Evolutionary conservation across 1,139 yeast genomes (phyloP), one percentile per base, ranked within the genome.

Genomic region (Magnusiomyces fungicola): DNA sequence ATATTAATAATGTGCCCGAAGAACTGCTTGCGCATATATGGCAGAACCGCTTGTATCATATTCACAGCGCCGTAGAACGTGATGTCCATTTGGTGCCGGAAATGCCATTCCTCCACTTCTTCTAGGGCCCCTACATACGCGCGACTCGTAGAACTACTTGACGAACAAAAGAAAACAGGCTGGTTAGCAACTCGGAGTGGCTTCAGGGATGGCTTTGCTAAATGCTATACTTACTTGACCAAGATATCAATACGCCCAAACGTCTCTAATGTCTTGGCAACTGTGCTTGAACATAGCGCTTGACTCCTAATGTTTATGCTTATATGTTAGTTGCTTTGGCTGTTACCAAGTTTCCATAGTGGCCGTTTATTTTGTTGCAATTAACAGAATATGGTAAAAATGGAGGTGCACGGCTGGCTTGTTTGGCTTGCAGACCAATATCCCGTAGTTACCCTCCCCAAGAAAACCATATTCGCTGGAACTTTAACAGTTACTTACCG

Each of bases 1-100:
- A 66, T 50, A 33, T 60, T 60, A 29, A 66, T 54, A 36, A 66
- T 60, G 49, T 66, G 69, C 7, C 69, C 69, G 18, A 44, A 44
- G 34, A 49, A 53, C 46, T 58, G 63, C 12, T 51, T 46, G 24
- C 60, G 55, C 57, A 66, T 53, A 14, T 50, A 36, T 1, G 68
- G 69, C 23, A 66, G 50, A 2, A 58, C 60, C 0, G 67, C 61
- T 22, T 63, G 58, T 27, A 64, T 60, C 37, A 63, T 49, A 46
- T 62, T 66, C 12, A 64, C 58, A 6, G 63, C 60, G 4, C 64
- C 58, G 49, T 57, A 61, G 32, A 63, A 59, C n/a, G 59, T 54
- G 14, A 53, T 49, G 41, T 64, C 64, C 45, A 63, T 46, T 52
- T 66, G 68, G 24, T 60, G 62, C 7, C 59, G 53, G 43, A 65